These are phyloP conservation scores for Phytophthora ohioensis DNA, from an alignment of 352 stramenopile genomes.

Conservation along the genomic window DNA sequence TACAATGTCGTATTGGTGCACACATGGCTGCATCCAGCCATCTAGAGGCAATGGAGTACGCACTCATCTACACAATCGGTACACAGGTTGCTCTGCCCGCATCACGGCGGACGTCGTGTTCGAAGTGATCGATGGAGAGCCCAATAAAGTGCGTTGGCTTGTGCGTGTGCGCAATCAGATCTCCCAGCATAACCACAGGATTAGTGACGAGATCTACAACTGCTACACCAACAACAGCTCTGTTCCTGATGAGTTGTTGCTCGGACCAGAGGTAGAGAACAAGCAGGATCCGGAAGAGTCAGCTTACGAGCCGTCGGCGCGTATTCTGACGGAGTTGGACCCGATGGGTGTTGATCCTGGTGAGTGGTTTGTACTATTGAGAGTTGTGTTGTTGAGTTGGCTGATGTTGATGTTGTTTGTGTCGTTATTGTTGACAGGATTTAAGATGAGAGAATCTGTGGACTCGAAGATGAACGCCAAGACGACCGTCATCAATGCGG, in stretches of 20 bases:
- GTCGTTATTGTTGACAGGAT: constrained; percentile 13
- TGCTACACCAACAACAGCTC: constrained; percentile 87
- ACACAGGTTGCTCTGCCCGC: constrained; percentile 76
- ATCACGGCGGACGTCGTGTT: constrained; percentile 83
- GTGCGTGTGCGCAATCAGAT: constrained; percentile 87
- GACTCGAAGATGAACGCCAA: constrained; percentile 37
- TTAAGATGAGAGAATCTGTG: constrained; percentile 19
- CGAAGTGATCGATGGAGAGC: constrained; percentile 52
- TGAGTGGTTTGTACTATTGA: constrained; percentile 2
- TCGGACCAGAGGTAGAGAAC: constrained; percentile 37
- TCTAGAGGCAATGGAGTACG: constrained; percentile 78
- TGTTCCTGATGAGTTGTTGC: constrained; percentile 72
- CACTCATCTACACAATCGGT: constrained; percentile 79
- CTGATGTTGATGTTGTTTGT: constrained; percentile 3
- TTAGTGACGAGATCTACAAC: constrained; percentile 81
- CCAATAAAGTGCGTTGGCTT: constrained; percentile 61
- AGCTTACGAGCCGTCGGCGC: constrained; percentile 42
- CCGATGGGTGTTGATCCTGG: constrained; percentile 33
- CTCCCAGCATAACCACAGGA: constrained; percentile 77
- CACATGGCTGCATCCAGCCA: constrained; percentile 82
- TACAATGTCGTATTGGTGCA: constrained; percentile 89
- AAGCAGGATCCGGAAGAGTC: constrained; percentile 32
- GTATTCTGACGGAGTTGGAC: constrained; percentile 39
- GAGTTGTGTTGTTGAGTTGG: too few relatives aligned
- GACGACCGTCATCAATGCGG: constrained; percentile 3